phyloP scores from a whole-genome alignment of 2,329 filamentous ascomycete species.

The Pseudogymnoascus sp. region DNA sequence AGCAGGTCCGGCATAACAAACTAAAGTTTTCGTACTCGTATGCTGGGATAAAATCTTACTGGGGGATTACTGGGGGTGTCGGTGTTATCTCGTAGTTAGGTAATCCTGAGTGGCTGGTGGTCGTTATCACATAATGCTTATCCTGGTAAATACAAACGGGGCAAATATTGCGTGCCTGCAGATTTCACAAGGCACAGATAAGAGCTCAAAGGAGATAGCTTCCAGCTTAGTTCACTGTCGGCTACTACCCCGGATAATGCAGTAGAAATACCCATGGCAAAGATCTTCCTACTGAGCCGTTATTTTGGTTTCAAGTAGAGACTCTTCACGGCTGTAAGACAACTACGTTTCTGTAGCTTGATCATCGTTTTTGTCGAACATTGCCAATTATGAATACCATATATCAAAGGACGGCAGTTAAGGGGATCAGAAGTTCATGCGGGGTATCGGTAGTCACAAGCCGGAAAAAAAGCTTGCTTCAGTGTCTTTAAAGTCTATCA shows the following conservation, averaged over 20 bases:
- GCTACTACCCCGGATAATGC: neutral
- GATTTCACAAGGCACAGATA: neutral
- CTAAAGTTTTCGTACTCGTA: neutral
- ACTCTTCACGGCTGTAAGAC: neutral
- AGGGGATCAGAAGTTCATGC: neutral
- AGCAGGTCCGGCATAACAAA: neutral
- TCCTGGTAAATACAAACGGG: neutral
- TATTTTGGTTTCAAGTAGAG: neutral
- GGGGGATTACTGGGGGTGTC: neutral
- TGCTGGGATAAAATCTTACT: neutral
- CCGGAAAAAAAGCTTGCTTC: neutral
- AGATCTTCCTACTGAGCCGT: neutral
- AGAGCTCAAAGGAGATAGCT: neutral
- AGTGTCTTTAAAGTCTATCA: neutral
- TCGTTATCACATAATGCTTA: neutral
- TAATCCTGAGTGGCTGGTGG: neutral
- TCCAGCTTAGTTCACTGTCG: neutral
- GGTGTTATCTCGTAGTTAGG: neutral
- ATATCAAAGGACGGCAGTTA: neutral
- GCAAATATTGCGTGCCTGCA: neutral
- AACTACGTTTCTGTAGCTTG: neutral
- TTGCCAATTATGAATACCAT: neutral
- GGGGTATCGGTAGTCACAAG: neutral
- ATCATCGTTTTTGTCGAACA: neutral
- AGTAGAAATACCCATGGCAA: neutral